A percentile compares a stretch with the other conserved stretches of the same genome.
Conservation (phyloP, 2,329 filamentous ascomycete species). For the Tolypocladium tundrense region DNA sequence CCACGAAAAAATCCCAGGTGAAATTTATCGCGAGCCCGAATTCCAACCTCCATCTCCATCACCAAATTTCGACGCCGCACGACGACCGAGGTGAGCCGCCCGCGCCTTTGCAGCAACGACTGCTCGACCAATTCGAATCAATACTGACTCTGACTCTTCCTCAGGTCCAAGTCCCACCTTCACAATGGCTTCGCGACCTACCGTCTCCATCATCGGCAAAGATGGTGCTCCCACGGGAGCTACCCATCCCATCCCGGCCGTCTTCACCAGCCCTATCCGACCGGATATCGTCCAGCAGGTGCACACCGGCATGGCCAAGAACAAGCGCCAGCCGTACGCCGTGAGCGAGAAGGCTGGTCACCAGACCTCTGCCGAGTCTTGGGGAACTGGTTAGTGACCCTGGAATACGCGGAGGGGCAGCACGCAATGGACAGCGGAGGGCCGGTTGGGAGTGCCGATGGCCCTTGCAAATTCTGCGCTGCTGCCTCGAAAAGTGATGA, state of each 20-base stretch:
- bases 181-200: conserved; percentile 91
- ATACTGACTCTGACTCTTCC: conserved; percentile 3
- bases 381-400: conserved; percentile 82
- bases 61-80: conserved; percentile 28
- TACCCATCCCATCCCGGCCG: conserved; percentile 86
- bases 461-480: neutral
- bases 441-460: neutral
- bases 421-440: neutral
- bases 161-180: conserved; percentile 27
- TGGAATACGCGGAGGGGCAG: neutral
- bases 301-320: conserved; percentile 99
- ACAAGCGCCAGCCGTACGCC: conserved; percentile 98
- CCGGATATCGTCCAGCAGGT: conserved; percentile 98
- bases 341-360: conserved; percentile 99
- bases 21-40: conserved; percentile 26
- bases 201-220: conserved; percentile 92
- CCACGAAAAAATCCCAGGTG: conserved; percentile 28
- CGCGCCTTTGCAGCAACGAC: neutral
- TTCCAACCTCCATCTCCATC: conserved; percentile 21
- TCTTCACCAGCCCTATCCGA: conserved; percentile 96
- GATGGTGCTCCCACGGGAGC: conserved; percentile 87
- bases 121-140: neutral
- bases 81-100: conserved; percentile 26
- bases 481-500: neutral
- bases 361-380: conserved; percentile 99